Conservation (phyloP, 805 yeast genomes). For the Nakazawaea wickerhamii region DNA sequence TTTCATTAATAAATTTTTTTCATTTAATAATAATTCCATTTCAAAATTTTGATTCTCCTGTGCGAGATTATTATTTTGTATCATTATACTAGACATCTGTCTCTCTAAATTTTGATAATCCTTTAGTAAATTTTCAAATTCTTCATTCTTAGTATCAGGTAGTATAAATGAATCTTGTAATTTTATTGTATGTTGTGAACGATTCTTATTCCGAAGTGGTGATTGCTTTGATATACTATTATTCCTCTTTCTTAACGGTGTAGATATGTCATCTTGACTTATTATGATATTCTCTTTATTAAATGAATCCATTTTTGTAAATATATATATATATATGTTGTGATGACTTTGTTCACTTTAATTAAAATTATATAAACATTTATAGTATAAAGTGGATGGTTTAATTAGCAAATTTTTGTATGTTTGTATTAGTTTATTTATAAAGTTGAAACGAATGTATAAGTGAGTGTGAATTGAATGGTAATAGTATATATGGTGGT, state of each 20-base stretch:
- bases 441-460: too few relatives aligned
- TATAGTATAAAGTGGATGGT: background rate
- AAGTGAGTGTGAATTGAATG: too few relatives aligned
- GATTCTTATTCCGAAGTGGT: slow-evolving; percentile 19
- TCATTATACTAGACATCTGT: slow-evolving; percentile 24
- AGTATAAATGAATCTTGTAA: slow-evolving; percentile 5
- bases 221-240: slow-evolving; percentile 8
- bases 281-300: slow-evolving; percentile 12
- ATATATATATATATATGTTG: background rate
- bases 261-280: slow-evolving; percentile 11
- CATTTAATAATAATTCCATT: slow-evolving; percentile 25
- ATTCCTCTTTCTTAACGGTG: slow-evolving; percentile 8
- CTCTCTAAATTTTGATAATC: slow-evolving; percentile 25
- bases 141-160: slow-evolving; percentile 3
- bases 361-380: background rate
- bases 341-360: background rate
- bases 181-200: too few relatives aligned
- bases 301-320: slow-evolving; percentile 5
- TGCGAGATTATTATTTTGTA: slow-evolving; percentile 24
- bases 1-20: slow-evolving; percentile 21
- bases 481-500: too few relatives aligned
- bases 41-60: slow-evolving; percentile 32
- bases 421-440: too few relatives aligned
- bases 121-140: background rate
- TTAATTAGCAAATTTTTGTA: too few relatives aligned